Conservation (phyloP, 225 moss, liverwort and hornwort species). For the Pseudoscleropodium purum region DNA sequence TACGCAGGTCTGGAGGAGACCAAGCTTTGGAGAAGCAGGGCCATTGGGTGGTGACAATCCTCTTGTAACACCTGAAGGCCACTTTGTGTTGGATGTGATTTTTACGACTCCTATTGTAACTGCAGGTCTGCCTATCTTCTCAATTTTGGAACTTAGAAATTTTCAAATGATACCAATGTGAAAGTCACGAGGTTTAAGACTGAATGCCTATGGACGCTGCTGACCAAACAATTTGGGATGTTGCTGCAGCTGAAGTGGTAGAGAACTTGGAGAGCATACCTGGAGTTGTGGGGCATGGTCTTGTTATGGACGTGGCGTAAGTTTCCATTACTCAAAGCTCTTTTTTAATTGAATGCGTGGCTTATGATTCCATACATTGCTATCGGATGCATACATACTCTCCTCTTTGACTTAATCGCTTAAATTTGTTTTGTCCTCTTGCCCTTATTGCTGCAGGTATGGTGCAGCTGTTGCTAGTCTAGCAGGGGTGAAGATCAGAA, state of each 20-base stretch:
- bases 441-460: slow-evolving; percentile 24
- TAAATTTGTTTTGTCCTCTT: background rate
- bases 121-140: slow-evolving; percentile 15
- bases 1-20: slow-evolving; percentile 53
- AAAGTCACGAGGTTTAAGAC: background rate
- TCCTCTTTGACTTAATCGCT: background rate
- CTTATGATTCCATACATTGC: background rate
- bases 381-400: background rate
- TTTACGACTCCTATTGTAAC: slow-evolving; percentile 46
- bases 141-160: background rate
- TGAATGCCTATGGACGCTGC: background rate
- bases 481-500: slow-evolving; percentile 47
- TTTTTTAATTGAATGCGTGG: background rate
- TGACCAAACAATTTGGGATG: background rate
- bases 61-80: slow-evolving; percentile 48
- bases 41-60: slow-evolving; percentile 51
- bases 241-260: slow-evolving; percentile 40
- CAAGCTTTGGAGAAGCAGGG: slow-evolving; percentile 52
- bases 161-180: background rate
- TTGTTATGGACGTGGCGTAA: slow-evolving; percentile 54
- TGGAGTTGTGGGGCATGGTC: slow-evolving; percentile 52
- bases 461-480: slow-evolving; percentile 36
- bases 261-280: slow-evolving; percentile 48
- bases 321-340: background rate
- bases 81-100: slow-evolving; percentile 54